Base-by-base conservation (phyloP, 768 basidiomycete species). In the Rhodotorula kratochvilovae region DNA sequence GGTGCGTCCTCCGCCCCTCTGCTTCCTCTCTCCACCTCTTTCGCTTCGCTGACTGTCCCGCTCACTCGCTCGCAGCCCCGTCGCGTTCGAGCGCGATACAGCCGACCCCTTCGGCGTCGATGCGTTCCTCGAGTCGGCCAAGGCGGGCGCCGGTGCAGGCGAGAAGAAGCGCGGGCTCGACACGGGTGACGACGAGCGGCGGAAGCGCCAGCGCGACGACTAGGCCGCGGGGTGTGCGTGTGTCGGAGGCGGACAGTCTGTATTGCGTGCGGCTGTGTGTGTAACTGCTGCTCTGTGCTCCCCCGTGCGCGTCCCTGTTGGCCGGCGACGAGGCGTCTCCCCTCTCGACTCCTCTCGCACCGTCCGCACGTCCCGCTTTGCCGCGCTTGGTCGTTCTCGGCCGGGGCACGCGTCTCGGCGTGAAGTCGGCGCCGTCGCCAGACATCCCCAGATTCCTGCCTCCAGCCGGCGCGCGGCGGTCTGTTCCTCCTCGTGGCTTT, bases 11-110 rank as follows among this genome's bases (percentile, higher is more conserved):
- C 8, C 46, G n/a, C 11, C 51, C 33, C 58, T 17, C n/a, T 63
- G 13, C 45, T n/a, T 48, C 29, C 53, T n/a, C 27, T 42, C 16
- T 57, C 8, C 2, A 31, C 7, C 10, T 39, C 17, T 17, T 10
- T 13, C 4, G n/a, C 29, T 46, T 25, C 5, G 54, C 54, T 55
- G 25, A 57, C 36, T 15, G 2, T 16, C 1, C 36, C 15, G 0
- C 21, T 17, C 29, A 33, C 57, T 23, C n/a, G 46, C 29, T 31
- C 90, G 92, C 77, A 96, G 96, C 2, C 96, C 96, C 33, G 96
- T 99, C 53, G 92, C 97, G 78, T 99, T 99, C 78, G 96, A 99
- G 84, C 96, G 97, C 83, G 95, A 99, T 78, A 87, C 89, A 27
- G 86, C 87, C n/a, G 95, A 97, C 84, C 92, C 97, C 29, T 97